Conservation (phyloP, 2,329 filamentous ascomycete genomes). For the Teratosphaeria gauchensis region DNA sequence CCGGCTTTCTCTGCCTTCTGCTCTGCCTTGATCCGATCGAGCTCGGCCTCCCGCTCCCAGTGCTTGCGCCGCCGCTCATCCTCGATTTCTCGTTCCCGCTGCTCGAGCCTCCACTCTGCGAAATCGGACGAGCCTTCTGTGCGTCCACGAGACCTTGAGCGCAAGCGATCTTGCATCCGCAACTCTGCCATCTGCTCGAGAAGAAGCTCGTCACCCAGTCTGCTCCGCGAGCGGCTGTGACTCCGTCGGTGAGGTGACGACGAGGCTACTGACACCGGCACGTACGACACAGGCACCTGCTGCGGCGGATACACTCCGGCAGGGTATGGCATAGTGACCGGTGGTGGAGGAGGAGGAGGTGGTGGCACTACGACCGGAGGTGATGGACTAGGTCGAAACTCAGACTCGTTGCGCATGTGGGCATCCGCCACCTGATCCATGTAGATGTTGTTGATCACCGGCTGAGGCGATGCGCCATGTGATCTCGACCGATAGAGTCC, state of each 20-base stretch:
- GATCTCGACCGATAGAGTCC: slow-evolving; percentile 37
- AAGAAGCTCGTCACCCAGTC: slow-evolving; percentile 16
- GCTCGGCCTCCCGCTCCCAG: slow-evolving; percentile 29
- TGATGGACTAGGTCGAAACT: slow-evolving; percentile 22
- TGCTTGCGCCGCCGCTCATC: slow-evolving; percentile 25
- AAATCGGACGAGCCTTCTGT: slow-evolving; percentile 16
- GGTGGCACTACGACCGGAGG: slow-evolving; percentile 3
- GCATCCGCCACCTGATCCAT: slow-evolving; percentile 27
- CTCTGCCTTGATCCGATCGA: slow-evolving; percentile 21
- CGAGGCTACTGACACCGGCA: background rate
- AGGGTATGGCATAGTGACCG: background rate
- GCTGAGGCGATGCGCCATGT: slow-evolving; percentile 33
- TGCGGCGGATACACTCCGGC: background rate
- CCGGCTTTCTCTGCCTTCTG: slow-evolving; percentile 21
- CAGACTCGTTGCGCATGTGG: slow-evolving; percentile 12
- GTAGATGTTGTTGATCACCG: slow-evolving; percentile 39
- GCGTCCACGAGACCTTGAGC: slow-evolving; percentile 25
- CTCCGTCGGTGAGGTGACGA: slow-evolving; percentile 7
- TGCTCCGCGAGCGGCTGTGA: slow-evolving; percentile 2
- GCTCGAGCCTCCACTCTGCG: slow-evolving; percentile 23
- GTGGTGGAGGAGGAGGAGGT: background rate
- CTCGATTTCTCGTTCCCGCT: slow-evolving; percentile 26
- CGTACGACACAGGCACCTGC: background rate
- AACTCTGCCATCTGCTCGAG: slow-evolving; percentile 22
- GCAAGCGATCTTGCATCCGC: slow-evolving; percentile 21